Evolutionary conservation across 805 yeast species (phyloP).

Genomic region (Tetrapisispora namnaoensis): DNA sequence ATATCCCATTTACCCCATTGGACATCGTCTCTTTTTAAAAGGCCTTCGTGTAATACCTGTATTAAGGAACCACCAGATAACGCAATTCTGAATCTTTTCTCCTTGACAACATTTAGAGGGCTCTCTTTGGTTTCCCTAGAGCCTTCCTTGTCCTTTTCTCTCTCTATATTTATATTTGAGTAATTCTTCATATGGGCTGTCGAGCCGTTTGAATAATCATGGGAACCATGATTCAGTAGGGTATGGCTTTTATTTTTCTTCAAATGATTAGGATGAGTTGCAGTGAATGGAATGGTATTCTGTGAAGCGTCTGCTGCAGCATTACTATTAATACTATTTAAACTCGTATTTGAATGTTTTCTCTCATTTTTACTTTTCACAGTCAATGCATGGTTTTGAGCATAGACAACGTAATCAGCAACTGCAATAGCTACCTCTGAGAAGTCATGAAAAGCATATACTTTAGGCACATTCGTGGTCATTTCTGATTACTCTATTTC

Average conservation of each 20-base stretch:
- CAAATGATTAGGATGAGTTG: background rate
- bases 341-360: conserved; percentile 15
- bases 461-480: conserved; percentile 91
- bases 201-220: background rate
- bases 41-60: conserved; percentile 77
- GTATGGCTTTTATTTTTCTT: background rate
- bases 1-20: conserved; percentile 94
- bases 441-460: conserved; percentile 86
- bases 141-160: conserved; percentile 3
- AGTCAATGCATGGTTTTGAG: conserved; percentile 53
- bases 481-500: conserved; percentile 27
- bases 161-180: conserved; percentile 2
- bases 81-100: conserved; percentile 78
- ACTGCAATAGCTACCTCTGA: conserved; percentile 92
- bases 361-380: conserved; percentile 12
- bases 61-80: conserved; percentile 89
- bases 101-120: conserved; percentile 16
- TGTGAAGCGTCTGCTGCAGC: conserved; percentile 3
- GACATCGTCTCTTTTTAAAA: conserved; percentile 63
- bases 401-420: conserved; percentile 85
- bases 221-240: background rate
- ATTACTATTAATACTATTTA: conserved; percentile 4
- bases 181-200: background rate
- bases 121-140: conserved; percentile 31
- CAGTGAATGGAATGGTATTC: conserved; percentile 1